These are phyloP conservation scores for Trichoderma atrobrunneum DNA, from an alignment of 2,329 filamentous ascomycete genomes.

Conservation along the genomic window DNA sequence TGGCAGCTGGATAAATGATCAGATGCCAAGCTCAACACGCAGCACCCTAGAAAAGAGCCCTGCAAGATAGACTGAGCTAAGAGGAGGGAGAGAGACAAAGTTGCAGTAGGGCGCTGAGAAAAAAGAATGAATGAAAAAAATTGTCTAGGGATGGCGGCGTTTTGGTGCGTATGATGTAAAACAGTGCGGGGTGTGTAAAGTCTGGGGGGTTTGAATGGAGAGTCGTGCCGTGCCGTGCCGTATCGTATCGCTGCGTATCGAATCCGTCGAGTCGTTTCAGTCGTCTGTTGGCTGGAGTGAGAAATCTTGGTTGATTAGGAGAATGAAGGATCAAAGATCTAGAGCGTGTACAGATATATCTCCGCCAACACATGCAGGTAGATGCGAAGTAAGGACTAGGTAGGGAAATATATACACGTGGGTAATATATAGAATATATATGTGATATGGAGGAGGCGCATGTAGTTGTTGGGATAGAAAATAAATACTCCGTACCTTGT, in stretches of 20 bases:
- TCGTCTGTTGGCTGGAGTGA: background rate
- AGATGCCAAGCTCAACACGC: background rate
- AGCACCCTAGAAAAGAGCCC: background rate
- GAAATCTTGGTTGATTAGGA: background rate
- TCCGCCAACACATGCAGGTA: background rate
- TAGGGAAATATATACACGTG: background rate
- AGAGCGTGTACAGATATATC: background rate
- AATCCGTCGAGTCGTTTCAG: background rate
- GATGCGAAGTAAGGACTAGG: background rate
- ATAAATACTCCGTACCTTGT: background rate
- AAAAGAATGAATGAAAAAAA: background rate
- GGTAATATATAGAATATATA: background rate
- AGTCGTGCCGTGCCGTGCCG: background rate
- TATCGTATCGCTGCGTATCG: background rate
- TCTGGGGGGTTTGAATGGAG: background rate
- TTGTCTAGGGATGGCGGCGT: background rate
- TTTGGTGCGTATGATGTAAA: conserved; percentile 3
- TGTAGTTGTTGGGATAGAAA: background rate
- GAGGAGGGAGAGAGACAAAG: background rate
- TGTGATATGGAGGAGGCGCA: background rate
- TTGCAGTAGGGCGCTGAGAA: conserved; percentile 8
- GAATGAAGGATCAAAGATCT: background rate
- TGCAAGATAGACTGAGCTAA: background rate
- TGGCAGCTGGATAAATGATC: background rate
- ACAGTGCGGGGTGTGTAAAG: conserved; percentile 1